A percentile compares a stretch with the other conserved stretches of the same genome.
These are phyloP conservation scores for Sporothrix curviconia DNA, from an alignment of 2,329 filamentous ascomycete species.

Conservation along the genomic window DNA sequence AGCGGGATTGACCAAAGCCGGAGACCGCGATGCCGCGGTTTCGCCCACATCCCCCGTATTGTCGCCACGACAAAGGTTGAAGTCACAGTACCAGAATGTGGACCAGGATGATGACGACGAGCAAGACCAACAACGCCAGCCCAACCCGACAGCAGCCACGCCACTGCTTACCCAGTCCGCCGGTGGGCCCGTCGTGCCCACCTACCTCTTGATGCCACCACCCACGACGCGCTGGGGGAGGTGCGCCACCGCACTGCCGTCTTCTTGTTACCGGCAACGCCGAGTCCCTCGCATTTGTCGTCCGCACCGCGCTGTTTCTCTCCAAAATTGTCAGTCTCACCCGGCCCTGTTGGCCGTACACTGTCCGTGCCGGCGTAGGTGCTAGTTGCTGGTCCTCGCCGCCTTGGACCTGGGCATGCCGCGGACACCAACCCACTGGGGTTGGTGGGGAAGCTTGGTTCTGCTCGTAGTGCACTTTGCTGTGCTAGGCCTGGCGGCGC, in stretches of 20 bases:
- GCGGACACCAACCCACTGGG: slow-evolving; percentile 22
- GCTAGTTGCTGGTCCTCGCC: slow-evolving; percentile 62
- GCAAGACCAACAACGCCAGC: not conserved
- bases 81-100: no score
- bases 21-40: no score
- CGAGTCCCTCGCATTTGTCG: slow-evolving; percentile 29
- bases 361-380: slow-evolving; percentile 56
- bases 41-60: no score
- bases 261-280: slow-evolving; percentile 27
- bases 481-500: slow-evolving; percentile 27
- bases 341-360: slow-evolving; percentile 65
- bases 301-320: slow-evolving; percentile 58
- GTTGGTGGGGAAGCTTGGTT: slow-evolving; percentile 29
- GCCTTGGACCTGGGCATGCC: slow-evolving; percentile 55
- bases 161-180: not conserved
- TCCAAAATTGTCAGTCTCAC: slow-evolving; percentile 61
- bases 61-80: no score
- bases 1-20: no score
- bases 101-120: not conserved
- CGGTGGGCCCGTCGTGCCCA: slow-evolving; percentile 22
- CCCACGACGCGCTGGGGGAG: slow-evolving; percentile 33
- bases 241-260: slow-evolving; percentile 29
- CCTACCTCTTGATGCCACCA: slow-evolving; percentile 42
- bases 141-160: not conserved
- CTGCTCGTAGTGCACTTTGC: slow-evolving; percentile 31